Evolutionary conservation across 768 basidiomycete genomes (phyloP), one percentile per base, ranked within the genome.

Genomic region (Lentinula lateritia): DNA sequence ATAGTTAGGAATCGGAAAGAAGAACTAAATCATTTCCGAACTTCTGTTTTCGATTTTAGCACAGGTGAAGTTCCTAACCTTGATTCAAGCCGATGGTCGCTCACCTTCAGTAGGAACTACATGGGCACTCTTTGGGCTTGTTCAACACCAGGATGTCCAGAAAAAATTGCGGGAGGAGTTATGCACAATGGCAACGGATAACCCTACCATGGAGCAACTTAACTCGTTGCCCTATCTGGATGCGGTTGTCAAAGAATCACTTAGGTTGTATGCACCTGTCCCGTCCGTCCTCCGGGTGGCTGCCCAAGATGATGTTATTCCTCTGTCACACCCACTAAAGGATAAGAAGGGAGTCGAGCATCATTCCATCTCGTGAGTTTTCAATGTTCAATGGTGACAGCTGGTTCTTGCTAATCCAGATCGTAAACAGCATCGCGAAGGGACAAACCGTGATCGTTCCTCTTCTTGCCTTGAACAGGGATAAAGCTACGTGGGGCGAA

Each of bases 401-500:
- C 55, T 43, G 65, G 1, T 56, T 43, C 67, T 36, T 13, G 4
- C 34, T 59, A 5, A 34, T 38, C n/a, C n/a, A 2, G 65, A 80
- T 16, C 75, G 75, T 61, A 32, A 59, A 18, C 35, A 79, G 79
- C 66, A 67, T 78, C 5, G 63, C 71, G 15, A 80, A 83, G 63
- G 83, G 83, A 0, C 77, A 82, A 62, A 65, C 66, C 1, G 52
- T 85, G 1, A 61, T 76, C 5, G 71, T 89, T n/a, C 85, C 85
- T 0, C 83, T 88, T 39, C 57, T 79, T 1, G 73, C 73, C 1
- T 60, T 89, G 50, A 87, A 91, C 65, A 74, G 80, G 6, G 75
- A 78, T 9, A 76, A 77, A 63, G 71, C 68, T 9, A 69, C 88
- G 0, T 90, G 88, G 87, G 88, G 89, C 7, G 74, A 79, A 6